Base-by-base conservation (phyloP, 192 early-diverging fungal genomes). In the Backusella parvicylindrica region DNA sequence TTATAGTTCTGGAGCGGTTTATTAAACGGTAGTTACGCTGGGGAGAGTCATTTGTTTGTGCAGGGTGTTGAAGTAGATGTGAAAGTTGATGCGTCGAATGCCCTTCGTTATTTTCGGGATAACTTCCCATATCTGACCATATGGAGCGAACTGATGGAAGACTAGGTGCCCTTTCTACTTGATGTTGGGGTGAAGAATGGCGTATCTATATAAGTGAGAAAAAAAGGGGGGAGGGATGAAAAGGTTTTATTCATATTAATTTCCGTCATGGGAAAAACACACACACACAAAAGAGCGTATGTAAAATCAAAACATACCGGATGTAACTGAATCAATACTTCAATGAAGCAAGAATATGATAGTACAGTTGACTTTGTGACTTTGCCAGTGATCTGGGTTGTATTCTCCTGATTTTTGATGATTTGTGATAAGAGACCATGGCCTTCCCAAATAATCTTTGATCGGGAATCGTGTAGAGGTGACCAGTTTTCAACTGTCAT, bases 271-370 rank as follows among this genome's bases (percentile, higher is more conserved):
- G 43, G 43, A 47, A 47, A 47, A 47, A 47, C 15, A 47, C 15
- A 47, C 43, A 47, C 13, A 13, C 12, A 60, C 53, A 60, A 28
- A 71, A 49, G 7, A 70, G 53, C 26, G 38, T 43, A 9, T 9
- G 3, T 66, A 36, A 30, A 68, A 68, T 18, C 21, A 64, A 69
- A 50, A 70, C 75, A 28, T 77, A 77, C 75, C 30, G 75, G 75
- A 40, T 77, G 75, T 28, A 77, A 41, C 64, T 77, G 75, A 70
- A 77, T 43, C 31, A 77, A 26, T 9, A 77, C 75, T 72, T 77
- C 68, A 9, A 64, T 56, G 33, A 33, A 69, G 26, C 68, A 67
- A 26, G 50, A 50, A 49, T 75, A 53, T 1, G 49, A 38, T 3
- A 49, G 32, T 26, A 28, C 21, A 26, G 32, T 38, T 26, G 67